These are phyloP conservation scores for Anethum foeniculum DNA, from an alignment of 140 eudicot species.

Conservation along the genomic window DNA sequence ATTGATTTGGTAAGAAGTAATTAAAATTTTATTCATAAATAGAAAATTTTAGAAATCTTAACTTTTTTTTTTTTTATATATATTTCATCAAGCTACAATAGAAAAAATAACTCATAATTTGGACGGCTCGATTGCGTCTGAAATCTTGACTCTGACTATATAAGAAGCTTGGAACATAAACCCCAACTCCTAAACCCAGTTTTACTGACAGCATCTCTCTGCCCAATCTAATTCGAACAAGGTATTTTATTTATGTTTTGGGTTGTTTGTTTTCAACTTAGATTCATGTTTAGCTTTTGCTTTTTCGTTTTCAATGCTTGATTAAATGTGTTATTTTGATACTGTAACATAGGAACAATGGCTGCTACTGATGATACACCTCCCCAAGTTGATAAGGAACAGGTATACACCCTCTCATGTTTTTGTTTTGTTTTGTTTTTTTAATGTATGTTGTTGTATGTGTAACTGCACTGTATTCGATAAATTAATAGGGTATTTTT, in stretches of 20 bases:
- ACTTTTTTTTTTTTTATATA: too few relatives aligned
- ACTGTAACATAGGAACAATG: conserved; percentile 13
- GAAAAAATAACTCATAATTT: too few relatives aligned
- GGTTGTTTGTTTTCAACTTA: background rate
- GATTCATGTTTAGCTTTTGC: background rate
- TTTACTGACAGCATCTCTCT: background rate
- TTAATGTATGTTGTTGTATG: background rate
- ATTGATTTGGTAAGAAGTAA: too few relatives aligned
- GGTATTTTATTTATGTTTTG: background rate
- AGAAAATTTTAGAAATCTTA: too few relatives aligned
- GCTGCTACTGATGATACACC: conserved; percentile 39
- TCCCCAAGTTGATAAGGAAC: conserved; percentile 44
- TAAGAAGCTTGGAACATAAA: background rate
- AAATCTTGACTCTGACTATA: too few relatives aligned
- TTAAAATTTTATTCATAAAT: too few relatives aligned
- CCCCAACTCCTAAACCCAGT: background rate
- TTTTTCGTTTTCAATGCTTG: background rate
- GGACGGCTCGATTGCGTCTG: too few relatives aligned
- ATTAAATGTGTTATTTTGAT: background rate
- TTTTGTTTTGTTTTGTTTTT: too few relatives aligned
- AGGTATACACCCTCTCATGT: conserved; percentile 31
- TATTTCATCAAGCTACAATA: too few relatives aligned
- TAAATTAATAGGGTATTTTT: background rate
- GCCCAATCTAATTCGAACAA: background rate
- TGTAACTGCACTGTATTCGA: background rate